Conservation (phyloP, 805 yeast species). For the Lipomyces mesembrius region DNA sequence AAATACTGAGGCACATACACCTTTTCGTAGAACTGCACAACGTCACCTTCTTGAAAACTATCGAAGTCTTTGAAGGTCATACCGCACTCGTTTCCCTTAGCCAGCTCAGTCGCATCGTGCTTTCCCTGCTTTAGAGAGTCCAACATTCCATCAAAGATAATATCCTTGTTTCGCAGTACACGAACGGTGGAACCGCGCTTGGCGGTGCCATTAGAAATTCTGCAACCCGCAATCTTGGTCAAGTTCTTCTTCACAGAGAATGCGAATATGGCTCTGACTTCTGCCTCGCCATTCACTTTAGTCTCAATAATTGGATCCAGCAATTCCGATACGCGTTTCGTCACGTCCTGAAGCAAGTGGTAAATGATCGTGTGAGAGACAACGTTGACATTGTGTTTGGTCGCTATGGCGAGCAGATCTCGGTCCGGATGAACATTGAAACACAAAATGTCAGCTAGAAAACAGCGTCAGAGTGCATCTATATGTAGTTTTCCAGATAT, state of each 20-base stretch:
- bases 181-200: constrained; percentile 62
- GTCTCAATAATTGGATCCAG: constrained; percentile 70
- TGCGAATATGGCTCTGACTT: constrained; percentile 70
- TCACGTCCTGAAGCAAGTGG: constrained; percentile 82
- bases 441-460: constrained; percentile 67
- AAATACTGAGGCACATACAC: constrained; percentile 60
- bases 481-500: not conserved
- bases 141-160: constrained; percentile 61
- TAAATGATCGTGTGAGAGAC: constrained; percentile 80
- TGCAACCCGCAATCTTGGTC: constrained; percentile 83
- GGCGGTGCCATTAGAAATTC: constrained; percentile 70
- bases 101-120: constrained; percentile 75
- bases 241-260: constrained; percentile 61
- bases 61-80: constrained; percentile 69
- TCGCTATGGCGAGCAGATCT: constrained; percentile 63
- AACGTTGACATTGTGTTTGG: constrained; percentile 59
- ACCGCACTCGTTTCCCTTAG: constrained; percentile 92
- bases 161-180: constrained; percentile 58
- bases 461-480: not conserved
- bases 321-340: constrained; percentile 61
- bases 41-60: constrained; percentile 74
- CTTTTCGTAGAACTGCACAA: constrained; percentile 73
- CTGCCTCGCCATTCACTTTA: constrained; percentile 68
- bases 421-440: constrained; percentile 76
- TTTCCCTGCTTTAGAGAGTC: constrained; percentile 79